Conservation (phyloP, 2,329 filamentous ascomycete species). For the Eurotiales sp. region DNA sequence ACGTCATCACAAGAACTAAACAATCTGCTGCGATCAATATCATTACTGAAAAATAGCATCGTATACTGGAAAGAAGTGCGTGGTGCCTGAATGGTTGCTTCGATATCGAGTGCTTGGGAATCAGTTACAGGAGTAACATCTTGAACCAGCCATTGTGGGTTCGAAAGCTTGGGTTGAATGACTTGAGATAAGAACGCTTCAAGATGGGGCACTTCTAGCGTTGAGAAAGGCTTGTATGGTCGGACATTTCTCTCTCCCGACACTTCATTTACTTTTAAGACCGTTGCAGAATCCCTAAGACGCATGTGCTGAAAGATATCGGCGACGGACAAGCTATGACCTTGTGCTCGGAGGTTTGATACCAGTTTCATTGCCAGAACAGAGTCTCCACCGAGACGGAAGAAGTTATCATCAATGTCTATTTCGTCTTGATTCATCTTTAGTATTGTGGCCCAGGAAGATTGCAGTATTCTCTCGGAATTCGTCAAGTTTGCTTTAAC, state of each 20-base stretch:
- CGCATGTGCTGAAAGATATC: conserved; percentile 48
- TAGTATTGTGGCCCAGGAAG: conserved; percentile 5
- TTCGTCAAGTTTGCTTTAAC: background rate
- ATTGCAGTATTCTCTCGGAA: conserved; percentile 28
- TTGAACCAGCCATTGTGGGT: conserved; percentile 47
- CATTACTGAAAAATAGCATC: conserved; percentile 36
- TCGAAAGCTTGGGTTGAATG: conserved; percentile 48
- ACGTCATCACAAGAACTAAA: conserved; percentile 42
- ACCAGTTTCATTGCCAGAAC: conserved; percentile 57
- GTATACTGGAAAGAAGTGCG: conserved; percentile 43
- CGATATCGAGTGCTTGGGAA: conserved; percentile 57
- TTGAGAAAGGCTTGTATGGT: conserved; percentile 4
- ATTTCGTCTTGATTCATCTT: conserved; percentile 38
- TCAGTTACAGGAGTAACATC: conserved; percentile 57
- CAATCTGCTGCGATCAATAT: conserved; percentile 47
- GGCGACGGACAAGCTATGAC: conserved; percentile 44
- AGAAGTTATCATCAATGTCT: conserved; percentile 56
- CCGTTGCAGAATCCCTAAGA: conserved; percentile 52
- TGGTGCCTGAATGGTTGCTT: conserved; percentile 54
- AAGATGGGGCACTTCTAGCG: background rate
- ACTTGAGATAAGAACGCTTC: conserved; percentile 40
- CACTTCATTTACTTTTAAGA: conserved; percentile 39
- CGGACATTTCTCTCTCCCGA: conserved; percentile 19
- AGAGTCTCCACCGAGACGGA: conserved; percentile 59
- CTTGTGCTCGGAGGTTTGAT: conserved; percentile 41